Conservation (phyloP, 1,139 yeast genomes). For the Geotrichum citri-aurantii region DNA sequence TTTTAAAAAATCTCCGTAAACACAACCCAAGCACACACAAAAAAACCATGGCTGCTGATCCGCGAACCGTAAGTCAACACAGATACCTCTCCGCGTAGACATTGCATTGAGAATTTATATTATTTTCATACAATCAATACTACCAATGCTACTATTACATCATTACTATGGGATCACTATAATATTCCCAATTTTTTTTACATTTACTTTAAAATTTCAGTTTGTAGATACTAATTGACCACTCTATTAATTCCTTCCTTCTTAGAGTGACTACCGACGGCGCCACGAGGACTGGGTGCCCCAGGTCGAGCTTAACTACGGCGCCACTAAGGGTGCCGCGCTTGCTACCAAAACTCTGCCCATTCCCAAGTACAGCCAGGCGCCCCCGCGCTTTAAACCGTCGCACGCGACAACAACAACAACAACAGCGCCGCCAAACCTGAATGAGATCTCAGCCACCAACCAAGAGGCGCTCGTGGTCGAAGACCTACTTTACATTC, state of each 20-base stretch:
- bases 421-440: conserved; percentile 10
- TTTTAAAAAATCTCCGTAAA: background rate
- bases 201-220: too few relatives aligned
- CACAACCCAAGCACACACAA: too few relatives aligned
- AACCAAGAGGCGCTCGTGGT: conserved; percentile 69
- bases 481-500: conserved; percentile 60
- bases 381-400: conserved; percentile 10
- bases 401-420: background rate
- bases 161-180: background rate
- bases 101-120: too few relatives aligned
- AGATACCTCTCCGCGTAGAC: too few relatives aligned
- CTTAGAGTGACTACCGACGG: background rate
- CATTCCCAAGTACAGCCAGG: conserved; percentile 20
- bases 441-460: conserved; percentile 35
- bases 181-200: background rate
- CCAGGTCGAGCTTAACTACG: background rate
- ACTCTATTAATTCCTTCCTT: background rate
- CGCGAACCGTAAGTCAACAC: background rate
- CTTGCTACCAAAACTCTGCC: conserved; percentile 25
- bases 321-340: conserved; percentile 11
- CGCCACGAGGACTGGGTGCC: background rate
- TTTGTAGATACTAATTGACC: background rate
- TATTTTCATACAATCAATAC: too few relatives aligned
- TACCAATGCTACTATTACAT: too few relatives aligned
- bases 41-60: background rate